Percentiles rank a stretch among this genome's conserved stretches.
phyloP scores from a whole-genome alignment of 306 rosid species.

The Gillenia trifoliata region DNA sequence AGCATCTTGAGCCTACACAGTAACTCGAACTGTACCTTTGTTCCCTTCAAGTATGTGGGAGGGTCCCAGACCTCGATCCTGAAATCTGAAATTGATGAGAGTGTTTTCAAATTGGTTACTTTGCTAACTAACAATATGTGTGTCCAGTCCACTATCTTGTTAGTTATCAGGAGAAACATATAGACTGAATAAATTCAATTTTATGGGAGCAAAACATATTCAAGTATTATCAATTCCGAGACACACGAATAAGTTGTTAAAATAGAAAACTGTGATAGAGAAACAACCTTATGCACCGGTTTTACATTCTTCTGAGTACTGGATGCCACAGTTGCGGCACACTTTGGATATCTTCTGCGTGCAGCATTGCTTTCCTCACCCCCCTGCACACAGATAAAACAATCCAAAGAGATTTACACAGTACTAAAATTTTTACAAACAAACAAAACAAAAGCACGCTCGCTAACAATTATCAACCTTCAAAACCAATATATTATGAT shows the following conservation, averaged over 20 bases:
- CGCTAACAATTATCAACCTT: neutral
- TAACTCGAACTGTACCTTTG: slow-evolving; percentile 13
- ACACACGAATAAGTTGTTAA: neutral
- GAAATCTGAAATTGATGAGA: slow-evolving; percentile 17
- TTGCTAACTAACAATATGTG: neutral
- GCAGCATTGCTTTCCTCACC: slow-evolving; percentile 4
- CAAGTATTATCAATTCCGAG: neutral
- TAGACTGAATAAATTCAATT: neutral
- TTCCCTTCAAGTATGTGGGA: slow-evolving; percentile 14
- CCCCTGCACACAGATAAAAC: slow-evolving; percentile 13
- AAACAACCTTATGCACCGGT: slow-evolving; percentile 14
- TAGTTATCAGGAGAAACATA: neutral
- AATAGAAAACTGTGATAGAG: neutral
- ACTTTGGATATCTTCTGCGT: neutral
- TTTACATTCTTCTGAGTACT: slow-evolving; percentile 7
- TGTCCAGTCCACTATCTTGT: neutral
- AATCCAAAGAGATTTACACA: neutral
- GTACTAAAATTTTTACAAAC: neutral
- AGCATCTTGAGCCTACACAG: slow-evolving; percentile 18
- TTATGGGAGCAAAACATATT: neutral
- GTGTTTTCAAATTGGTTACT: neutral
- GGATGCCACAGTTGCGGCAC: neutral
- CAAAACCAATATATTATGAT: neutral
- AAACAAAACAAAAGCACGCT: neutral
- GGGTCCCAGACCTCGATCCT: neutral